Evolutionary conservation across 1,284 basidiomycete species (phyloP), one percentile per base, ranked within the genome.

Genomic region (Rhodotorula sp.): DNA sequence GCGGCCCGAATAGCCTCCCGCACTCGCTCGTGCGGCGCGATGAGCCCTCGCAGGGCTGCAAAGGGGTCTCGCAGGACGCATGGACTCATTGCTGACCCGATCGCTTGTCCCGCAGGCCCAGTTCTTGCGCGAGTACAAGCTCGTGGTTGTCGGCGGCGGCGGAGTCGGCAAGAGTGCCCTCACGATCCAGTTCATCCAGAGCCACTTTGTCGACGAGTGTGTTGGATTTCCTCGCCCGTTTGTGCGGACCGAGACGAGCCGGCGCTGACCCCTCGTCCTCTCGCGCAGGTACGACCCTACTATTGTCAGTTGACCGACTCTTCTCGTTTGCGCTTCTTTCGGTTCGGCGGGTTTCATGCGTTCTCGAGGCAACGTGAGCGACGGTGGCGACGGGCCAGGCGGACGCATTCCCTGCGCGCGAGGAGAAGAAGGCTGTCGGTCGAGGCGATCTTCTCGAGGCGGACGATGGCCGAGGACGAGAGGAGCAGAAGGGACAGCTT

Each of bases 131-230:
- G 93, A 96, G 58, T 75, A 75, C 64, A 75, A 75, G 81, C 88
- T 97, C 73, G 95, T 99, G 73, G 94, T 97, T 72, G 94, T 98
- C 73, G 94, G 94, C 67, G 94, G 94, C 80, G 95, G 94, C 87
- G 94, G 94, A 90, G 77, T 81, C 26, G 81, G 81, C 50, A 81
- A 81, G 72, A 78, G 46, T 18, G 93, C 93, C 31, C 83, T 97
- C 81, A 98, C 95, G 57, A 97, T 98, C 79, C 94, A 97, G 81
- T 98, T 98, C 84, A 97, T 80, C 47, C 83, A 83, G 73, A 90
- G 88, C 75, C 91, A 96, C 82, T 99, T 99, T 80, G 94, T 98
- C 62, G 93, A 97, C 81, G 95, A 98, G 82, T 99, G 95, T 78
- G 94, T 63, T 8, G 13, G 26, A 34, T 16, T n/a, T n/a, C 26